A percentile compares a stretch with the other conserved stretches of the same genome.
Conservation (phyloP, 805 yeast genomes). For the Kodamaea neixiangensis region DNA sequence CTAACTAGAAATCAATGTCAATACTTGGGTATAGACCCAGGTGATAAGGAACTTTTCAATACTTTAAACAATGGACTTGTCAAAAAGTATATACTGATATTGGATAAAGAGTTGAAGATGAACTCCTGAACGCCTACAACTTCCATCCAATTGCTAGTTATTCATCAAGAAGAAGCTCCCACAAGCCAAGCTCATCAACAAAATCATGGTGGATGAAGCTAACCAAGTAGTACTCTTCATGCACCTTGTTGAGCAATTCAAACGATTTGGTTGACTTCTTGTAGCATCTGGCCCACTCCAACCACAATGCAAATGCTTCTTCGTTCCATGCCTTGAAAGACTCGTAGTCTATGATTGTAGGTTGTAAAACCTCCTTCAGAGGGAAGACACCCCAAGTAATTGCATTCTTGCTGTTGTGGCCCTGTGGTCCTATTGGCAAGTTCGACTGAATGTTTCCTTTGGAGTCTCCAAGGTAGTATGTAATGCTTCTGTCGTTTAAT, state of each 20-base stretch:
- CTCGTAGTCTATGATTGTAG: constrained; percentile 89
- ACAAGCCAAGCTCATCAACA: constrained; percentile 68
- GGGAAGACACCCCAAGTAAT: constrained; percentile 99
- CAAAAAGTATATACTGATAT: constrained; percentile 39
- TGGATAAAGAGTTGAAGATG: constrained; percentile 29
- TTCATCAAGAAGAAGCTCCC: constrained; percentile 59
- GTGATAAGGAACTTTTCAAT: constrained; percentile 23
- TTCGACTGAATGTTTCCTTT: constrained; percentile 62
- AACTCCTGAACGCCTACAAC: neutral
- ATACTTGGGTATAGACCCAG: constrained; percentile 32
- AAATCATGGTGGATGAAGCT: constrained; percentile 87
- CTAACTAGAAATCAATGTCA: constrained; percentile 33
- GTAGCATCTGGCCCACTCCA: constrained; percentile 87
- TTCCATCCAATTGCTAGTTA: constrained; percentile 21
- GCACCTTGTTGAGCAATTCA: constrained; percentile 59
- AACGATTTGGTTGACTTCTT: constrained; percentile 56
- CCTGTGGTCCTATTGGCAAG: constrained; percentile 40
- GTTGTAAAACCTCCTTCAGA: constrained; percentile 82
- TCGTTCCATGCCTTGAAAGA: constrained; percentile 96
- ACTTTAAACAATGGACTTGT: constrained; percentile 36
- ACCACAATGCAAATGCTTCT: constrained; percentile 90
- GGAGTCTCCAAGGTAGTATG: constrained; percentile 75
- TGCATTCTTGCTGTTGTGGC: constrained; percentile 58
- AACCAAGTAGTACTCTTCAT: constrained; percentile 70
- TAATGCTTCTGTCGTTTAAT: constrained; percentile 48